Conservation (phyloP, 2,329 filamentous ascomycete genomes). For the Neopestalotiopsis rosae region DNA sequence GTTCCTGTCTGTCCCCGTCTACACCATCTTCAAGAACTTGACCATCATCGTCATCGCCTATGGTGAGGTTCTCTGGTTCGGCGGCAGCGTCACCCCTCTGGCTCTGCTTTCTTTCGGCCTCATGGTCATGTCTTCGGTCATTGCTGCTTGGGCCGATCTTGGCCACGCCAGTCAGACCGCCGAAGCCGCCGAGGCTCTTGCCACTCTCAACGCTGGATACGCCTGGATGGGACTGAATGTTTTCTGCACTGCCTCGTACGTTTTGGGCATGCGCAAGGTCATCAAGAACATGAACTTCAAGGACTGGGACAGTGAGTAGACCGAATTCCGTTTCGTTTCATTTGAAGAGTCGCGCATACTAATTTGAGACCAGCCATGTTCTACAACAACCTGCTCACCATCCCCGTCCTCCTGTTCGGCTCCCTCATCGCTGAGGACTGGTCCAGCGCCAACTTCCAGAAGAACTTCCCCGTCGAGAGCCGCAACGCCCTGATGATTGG, state of each 20-base stretch:
- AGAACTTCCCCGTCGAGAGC: conserved; percentile 85
- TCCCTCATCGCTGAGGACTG: conserved; percentile 90
- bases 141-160: conserved; percentile 97
- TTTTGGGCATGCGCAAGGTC: conserved; percentile 94
- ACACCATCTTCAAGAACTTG: conserved; percentile 99
- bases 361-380: conserved; percentile 81
- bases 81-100: conserved; percentile 85
- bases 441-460: conserved; percentile 80
- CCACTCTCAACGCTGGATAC: conserved; percentile 92
- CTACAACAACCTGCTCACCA: conserved; percentile 98
- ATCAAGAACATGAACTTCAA: conserved; percentile 99
- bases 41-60: conserved; percentile 99
- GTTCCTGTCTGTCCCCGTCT: conserved; percentile 95
- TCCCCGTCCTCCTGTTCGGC: conserved; percentile 84
- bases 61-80: conserved; percentile 98
- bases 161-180: conserved; percentile 58
- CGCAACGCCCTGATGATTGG: conserved; percentile 82
- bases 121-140: conserved; percentile 93
- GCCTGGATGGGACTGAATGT: conserved; percentile 99
- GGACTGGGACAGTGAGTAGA: conserved; percentile 92
- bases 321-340: not conserved
- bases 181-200: conserved; percentile 76
- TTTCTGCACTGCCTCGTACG: conserved; percentile 87
- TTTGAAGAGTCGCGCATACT: conserved; percentile 28
- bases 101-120: conserved; percentile 92